Evolutionary conservation across 1,284 basidiomycete species (phyloP), one percentile per base, ranked within the genome.

Genomic region (Tausonia pullulans): DNA sequence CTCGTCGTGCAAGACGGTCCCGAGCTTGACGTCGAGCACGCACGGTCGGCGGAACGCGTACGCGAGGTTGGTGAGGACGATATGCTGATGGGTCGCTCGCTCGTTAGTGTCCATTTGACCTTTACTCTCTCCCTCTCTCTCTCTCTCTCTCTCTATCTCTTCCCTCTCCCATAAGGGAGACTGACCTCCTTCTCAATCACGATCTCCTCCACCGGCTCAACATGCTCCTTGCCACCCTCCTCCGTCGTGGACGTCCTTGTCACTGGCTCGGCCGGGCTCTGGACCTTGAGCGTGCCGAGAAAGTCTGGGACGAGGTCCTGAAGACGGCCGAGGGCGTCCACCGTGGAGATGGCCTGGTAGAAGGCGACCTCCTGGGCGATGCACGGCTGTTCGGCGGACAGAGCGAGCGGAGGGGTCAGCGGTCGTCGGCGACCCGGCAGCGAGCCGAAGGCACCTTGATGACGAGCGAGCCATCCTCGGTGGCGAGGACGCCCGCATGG

Each of bases 1-100:
- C 64, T 88, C 87, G 64, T 78, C 77, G 71, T 88, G 88, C 4
- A 97, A 81, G 7, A 88, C 80, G 0, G 87, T 92, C 0, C 94
- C 94, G 27, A 98, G 85, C 75, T 97, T 98, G 74, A 92, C 80
- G 73, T 98, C 95, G 40, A 96, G 79, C 61, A 96, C 84, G 71
- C 88, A 91, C 2, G 94, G 92, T 73, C 84, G 86, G 41, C 75
- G 71, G 77, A 92, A 97, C 0, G 81, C 73, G 69, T 85, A 76
- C 0, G 87, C 78, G 6, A 95, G 78, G 73, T 98, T 97, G 76
- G 94, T 87, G 5, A 98, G 76, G 40, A 96, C 90, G 65, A 96
- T 60, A 41, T 53, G 56, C 52, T 52, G 51, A 48, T 58, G 27
- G 51, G 49, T 50, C 43, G 53, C 16, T 46, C 44, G 60, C 49